These are phyloP conservation scores for Parmelia sp. DNA, from an alignment of 495 filamentous ascomycete species.

Conservation along the genomic window DNA sequence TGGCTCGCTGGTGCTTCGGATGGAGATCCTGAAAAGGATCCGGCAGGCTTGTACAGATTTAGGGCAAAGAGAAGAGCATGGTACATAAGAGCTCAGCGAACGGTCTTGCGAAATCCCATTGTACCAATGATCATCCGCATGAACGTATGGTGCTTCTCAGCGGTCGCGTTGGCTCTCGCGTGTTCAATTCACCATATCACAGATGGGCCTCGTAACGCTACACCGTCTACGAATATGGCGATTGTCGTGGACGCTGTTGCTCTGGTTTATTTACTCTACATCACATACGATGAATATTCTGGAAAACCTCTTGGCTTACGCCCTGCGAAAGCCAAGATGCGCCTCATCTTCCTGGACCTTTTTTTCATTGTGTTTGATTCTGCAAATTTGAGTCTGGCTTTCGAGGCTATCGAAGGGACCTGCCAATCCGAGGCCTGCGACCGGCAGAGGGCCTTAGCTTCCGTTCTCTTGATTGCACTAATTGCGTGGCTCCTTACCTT, in stretches of 20 bases:
- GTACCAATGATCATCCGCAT: conserved; percentile 79
- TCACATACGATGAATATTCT: conserved; percentile 94
- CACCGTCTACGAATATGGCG: conserved; percentile 78
- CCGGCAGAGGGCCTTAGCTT: conserved; percentile 70
- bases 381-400: conserved; percentile 83
- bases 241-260: conserved; percentile 86
- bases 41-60: conserved; percentile 33
- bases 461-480: conserved; percentile 74
- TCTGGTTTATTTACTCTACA: conserved; percentile 81
- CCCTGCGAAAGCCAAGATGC: conserved; percentile 72
- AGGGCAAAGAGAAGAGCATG: conserved; percentile 44
- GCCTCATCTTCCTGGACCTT: conserved; percentile 81
- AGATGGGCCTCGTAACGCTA: conserved; percentile 35
- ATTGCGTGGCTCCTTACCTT: conserved; percentile 89
- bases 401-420: conserved; percentile 73
- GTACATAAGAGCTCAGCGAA: conserved; percentile 50
- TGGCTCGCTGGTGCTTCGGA: conserved; percentile 46
- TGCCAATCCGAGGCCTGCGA: conserved; percentile 55
- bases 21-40: conserved; percentile 45
- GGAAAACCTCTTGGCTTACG: conserved; percentile 86
- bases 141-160: conserved; percentile 74
- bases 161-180: conserved; percentile 73
- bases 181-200: conserved; percentile 58
- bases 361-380: conserved; percentile 96
- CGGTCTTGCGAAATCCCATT: conserved; percentile 69